Conservation (phyloP, 108 stramenopile genomes). For the Nitzschia sp. region DNA sequence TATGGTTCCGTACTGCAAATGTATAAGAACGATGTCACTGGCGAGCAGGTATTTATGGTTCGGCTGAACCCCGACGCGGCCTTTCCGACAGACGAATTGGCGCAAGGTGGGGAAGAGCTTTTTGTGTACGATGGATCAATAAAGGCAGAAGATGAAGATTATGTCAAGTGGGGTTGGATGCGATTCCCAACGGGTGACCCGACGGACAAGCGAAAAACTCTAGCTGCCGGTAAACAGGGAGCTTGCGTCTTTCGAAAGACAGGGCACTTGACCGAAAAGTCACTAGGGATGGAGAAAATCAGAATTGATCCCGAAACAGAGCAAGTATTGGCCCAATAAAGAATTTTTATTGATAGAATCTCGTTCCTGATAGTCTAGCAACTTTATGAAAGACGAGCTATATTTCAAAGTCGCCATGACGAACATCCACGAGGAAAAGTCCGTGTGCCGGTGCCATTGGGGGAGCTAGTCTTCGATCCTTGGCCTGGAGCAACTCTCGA, state of each 20-base stretch:
- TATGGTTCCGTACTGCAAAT: slow-evolving; percentile 32
- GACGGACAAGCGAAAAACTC: slow-evolving; percentile 10
- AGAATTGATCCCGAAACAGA: slow-evolving; percentile 20
- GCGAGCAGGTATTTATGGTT: slow-evolving; percentile 39
- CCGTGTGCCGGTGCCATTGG: slow-evolving; percentile 84
- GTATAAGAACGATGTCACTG: slow-evolving; percentile 37
- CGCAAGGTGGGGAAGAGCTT: slow-evolving; percentile 31
- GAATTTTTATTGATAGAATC: slow-evolving; percentile 7
- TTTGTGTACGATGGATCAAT: slow-evolving; percentile 36
- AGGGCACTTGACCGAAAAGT: slow-evolving; percentile 36
- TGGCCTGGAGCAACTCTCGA: slow-evolving; percentile 52
- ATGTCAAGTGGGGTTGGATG: slow-evolving; percentile 39
- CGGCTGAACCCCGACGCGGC: slow-evolving; percentile 18
- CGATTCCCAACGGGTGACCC: slow-evolving; percentile 27
- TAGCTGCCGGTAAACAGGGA: slow-evolving; percentile 30
- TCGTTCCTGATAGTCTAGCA: not conserved
- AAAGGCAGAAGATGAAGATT: slow-evolving; percentile 8
- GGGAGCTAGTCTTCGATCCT: slow-evolving; percentile 45
- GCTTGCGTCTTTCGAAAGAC: slow-evolving; percentile 38
- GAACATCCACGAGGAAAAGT: slow-evolving; percentile 77
- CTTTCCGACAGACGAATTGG: slow-evolving; percentile 19
- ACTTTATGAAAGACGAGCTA: slow-evolving; percentile 15
- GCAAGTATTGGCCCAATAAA: not conserved
- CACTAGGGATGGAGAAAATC: slow-evolving; percentile 38
- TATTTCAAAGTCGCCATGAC: slow-evolving; percentile 69